Conservation (phyloP, 2,329 filamentous ascomycete genomes). For the Epichloe coenophiala region DNA sequence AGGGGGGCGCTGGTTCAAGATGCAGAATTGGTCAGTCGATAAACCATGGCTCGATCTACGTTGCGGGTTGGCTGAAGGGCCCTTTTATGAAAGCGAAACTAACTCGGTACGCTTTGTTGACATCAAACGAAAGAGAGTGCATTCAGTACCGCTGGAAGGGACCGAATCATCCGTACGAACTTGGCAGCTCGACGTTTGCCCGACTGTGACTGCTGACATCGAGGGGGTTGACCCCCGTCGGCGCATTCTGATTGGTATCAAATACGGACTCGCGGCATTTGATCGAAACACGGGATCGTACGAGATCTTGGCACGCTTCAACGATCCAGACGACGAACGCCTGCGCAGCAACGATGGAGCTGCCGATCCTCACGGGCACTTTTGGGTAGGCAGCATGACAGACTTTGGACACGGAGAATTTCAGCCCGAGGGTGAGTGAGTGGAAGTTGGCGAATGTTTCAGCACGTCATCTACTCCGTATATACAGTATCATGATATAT, state of each 20-base stretch:
- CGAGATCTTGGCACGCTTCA: conserved; percentile 39
- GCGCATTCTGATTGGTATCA: conserved; percentile 64
- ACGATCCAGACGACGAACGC: conserved; percentile 31
- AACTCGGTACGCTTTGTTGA: conserved; percentile 67
- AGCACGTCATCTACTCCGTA: neutral
- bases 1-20: neutral
- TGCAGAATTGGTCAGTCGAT: conserved; percentile 32
- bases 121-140: conserved; percentile 63
- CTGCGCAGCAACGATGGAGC: conserved; percentile 70
- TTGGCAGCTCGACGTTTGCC: conserved; percentile 37
- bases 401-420: conserved; percentile 49
- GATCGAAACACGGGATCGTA: conserved; percentile 46
- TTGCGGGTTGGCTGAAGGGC: conserved; percentile 59
- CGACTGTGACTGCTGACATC: conserved; percentile 68
- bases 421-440: conserved; percentile 38
- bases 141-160: conserved; percentile 52
- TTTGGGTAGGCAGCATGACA: conserved; percentile 81
- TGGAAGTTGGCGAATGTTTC: too few relatives aligned
- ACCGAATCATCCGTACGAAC: conserved; percentile 53
- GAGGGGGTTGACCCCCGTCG: conserved; percentile 44
- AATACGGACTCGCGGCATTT: conserved; percentile 68
- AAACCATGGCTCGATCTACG: conserved; percentile 45
- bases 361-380: conserved; percentile 65
- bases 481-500: neutral
- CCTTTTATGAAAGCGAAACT: conserved; percentile 54